Evolutionary conservation across 2,329 filamentous ascomycete species (phyloP), one percentile per base, ranked within the genome.

Genomic region (Aspergillus aculeatinus): DNA sequence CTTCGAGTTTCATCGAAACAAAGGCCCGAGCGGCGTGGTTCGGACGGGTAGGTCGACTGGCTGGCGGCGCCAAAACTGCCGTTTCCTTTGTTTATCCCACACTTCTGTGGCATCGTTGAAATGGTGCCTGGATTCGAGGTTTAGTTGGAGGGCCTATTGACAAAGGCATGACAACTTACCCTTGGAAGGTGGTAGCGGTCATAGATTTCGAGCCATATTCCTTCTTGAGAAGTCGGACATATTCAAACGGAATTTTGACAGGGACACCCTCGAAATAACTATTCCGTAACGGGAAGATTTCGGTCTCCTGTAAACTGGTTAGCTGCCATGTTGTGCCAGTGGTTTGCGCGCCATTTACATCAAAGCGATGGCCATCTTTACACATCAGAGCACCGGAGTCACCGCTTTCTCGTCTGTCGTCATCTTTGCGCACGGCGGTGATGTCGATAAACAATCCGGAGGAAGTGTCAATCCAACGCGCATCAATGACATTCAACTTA

Each of bases 371-470:
- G 9, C 74, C 75, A 70, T 87, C 85, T 68, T 87, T 87, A 68
- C 81, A 83, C 73, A 81, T 81, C 72, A 85, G 75, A 7, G 75
- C 76, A 5, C 77, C 80, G 10, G 72, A 55, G 2, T 72, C 59
- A 0, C 81, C 81, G 4, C 69, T 59, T 0, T 69, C 68, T 50
- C 78, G 72, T 6, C 73, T 75, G 0, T 72, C 73, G 16, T 74
- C 65, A 62, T 85, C 80, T 11, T 76, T 76, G 54, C 83, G 77
- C 5, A 87, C 75, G 5, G 83, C 81, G 0, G 85, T 87, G 61
- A 87, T 85, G 67, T 87, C 85, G 65, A 87, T 86, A 65, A 85
- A 87, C 0, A 87, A 70, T 0, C 85, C 85, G 0, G 81, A 85
- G 0, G 80, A 74, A 21, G 77, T 85, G 66, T 87, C 85, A 61